Conservation (phyloP, 1,284 basidiomycete species). For the Ganoderma multipileum region DNA sequence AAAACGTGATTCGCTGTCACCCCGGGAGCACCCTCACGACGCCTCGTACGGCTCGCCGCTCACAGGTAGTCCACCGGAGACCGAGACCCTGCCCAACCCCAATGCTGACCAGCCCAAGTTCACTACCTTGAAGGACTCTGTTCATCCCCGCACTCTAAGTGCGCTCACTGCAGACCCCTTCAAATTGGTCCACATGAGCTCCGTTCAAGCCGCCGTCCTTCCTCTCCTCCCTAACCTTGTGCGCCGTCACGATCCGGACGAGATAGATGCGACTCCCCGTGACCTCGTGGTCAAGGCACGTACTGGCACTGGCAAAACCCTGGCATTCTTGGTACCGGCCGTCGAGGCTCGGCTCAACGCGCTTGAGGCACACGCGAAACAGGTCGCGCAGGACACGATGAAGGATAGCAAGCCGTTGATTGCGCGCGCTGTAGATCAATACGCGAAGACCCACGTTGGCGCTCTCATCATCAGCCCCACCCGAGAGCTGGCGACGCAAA, state of each 20-base stretch:
- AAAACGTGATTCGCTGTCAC: not conserved
- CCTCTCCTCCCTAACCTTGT: slow-evolving; percentile 67
- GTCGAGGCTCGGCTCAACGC: slow-evolving; percentile 76
- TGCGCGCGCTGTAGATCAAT: slow-evolving; percentile 43
- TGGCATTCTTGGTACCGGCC: slow-evolving; percentile 90
- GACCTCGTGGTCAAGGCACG: slow-evolving; percentile 87
- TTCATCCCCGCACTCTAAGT: slow-evolving; percentile 58
- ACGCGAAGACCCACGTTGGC: slow-evolving; percentile 64
- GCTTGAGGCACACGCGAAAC: slow-evolving; percentile 49
- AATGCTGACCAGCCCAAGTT: slow-evolving; percentile 43
- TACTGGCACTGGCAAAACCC: slow-evolving; percentile 93
- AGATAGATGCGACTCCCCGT: slow-evolving; percentile 47
- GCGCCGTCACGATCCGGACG: slow-evolving; percentile 50
- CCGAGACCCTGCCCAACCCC: not conserved
- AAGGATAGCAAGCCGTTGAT: slow-evolving; percentile 41
- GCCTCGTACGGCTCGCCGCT: not conserved
- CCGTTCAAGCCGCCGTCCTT: slow-evolving; percentile 87
- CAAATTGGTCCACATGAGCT: slow-evolving; percentile 78
- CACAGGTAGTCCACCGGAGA: not conserved
- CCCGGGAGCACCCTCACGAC: not conserved
- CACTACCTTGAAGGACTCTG: slow-evolving; percentile 47
- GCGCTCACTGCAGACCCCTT: slow-evolving; percentile 77
- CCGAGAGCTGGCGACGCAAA: slow-evolving; percentile 93
- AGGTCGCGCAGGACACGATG: slow-evolving; percentile 45
- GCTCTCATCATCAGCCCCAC: slow-evolving; percentile 93